Percentiles rank a stretch among this genome's conserved stretches.
phyloP scores from a whole-genome alignment of 768 basidiomycete genomes.

The Cyclocybe aegerita region DNA sequence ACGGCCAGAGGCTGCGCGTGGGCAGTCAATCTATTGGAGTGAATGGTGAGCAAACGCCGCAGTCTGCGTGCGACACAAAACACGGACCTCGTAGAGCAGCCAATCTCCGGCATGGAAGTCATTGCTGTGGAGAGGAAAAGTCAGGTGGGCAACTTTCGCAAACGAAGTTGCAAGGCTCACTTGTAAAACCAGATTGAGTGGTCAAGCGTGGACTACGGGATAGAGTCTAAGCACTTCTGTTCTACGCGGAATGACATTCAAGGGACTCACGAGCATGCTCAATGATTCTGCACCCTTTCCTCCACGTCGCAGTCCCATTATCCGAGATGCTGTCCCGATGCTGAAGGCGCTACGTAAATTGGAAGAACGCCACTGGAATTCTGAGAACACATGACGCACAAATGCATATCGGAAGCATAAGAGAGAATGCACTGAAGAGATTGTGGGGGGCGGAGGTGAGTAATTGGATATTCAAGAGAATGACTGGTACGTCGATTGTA shows the following conservation, averaged over 20 bases:
- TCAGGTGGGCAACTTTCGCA: neutral
- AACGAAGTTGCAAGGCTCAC: constrained; percentile 34
- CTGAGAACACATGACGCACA: constrained; percentile 45
- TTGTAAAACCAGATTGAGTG: constrained; percentile 81
- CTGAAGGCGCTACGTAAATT: constrained; percentile 34
- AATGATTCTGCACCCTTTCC: constrained; percentile 49
- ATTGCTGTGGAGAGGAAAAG: constrained; percentile 42
- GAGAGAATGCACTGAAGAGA: constrained; percentile 65
- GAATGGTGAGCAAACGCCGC: neutral
- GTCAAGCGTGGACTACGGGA: constrained; percentile 64
- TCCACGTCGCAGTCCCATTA: constrained; percentile 51
- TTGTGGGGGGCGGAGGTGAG: neutral
- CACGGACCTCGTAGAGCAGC: constrained; percentile 70
- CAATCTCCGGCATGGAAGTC: constrained; percentile 79
- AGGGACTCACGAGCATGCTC: constrained; percentile 59
- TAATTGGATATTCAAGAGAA: neutral
- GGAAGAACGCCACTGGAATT: neutral
- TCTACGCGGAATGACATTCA: neutral
- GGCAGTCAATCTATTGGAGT: constrained; percentile 54
- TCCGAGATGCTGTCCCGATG: constrained; percentile 51
- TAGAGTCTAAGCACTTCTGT: neutral
- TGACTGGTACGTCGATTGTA: neutral
- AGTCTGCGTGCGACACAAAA: constrained; percentile 6
- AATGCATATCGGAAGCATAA: constrained; percentile 76
- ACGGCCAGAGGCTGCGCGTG: constrained; percentile 63